These are phyloP conservation scores for Sugiyamaella chiloensis DNA, from an alignment of 805 yeast genomes.

Conservation along the genomic window DNA sequence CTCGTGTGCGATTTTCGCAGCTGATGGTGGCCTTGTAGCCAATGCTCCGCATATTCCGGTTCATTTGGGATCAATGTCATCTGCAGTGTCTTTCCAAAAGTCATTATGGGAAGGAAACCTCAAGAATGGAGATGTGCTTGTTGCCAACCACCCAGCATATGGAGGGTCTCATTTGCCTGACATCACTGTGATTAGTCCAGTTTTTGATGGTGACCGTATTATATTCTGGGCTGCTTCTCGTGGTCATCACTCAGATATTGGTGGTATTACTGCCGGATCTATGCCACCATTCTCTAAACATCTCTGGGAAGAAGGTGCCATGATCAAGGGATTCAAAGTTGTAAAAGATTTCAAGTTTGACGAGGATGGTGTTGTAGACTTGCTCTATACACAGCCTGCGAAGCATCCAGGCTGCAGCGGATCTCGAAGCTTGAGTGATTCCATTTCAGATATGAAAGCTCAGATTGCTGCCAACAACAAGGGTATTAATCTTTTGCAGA, in stretches of 20 bases:
- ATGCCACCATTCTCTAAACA: constrained; percentile 91
- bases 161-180: constrained; percentile 91
- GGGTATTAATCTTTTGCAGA: constrained; percentile 65
- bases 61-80: constrained; percentile 82
- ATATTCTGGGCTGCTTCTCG: constrained; percentile 89
- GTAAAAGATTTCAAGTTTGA: constrained; percentile 73
- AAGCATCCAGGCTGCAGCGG: constrained; percentile 85
- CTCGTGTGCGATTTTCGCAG: constrained; percentile 78
- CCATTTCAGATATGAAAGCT: constrained; percentile 78
- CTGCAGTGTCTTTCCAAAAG: constrained; percentile 68
- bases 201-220: constrained; percentile 58
- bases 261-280: constrained; percentile 87
- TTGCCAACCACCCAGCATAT: constrained; percentile 75
- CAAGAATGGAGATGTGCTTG: constrained; percentile 69
- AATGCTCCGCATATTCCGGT: constrained; percentile 90
- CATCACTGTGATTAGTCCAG: constrained; percentile 90
- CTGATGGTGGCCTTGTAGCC: constrained; percentile 75
- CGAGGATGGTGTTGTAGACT: constrained; percentile 59
- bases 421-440: constrained; percentile 77
- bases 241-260: constrained; percentile 96
- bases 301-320: constrained; percentile 88
- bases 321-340: constrained; percentile 72
- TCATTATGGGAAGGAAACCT: constrained; percentile 61
- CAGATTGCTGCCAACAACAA: constrained; percentile 86
- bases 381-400: constrained; percentile 72